Base-by-base conservation (phyloP, 495 filamentous ascomycete species). In the Hypoxylon subgilvum region DNA sequence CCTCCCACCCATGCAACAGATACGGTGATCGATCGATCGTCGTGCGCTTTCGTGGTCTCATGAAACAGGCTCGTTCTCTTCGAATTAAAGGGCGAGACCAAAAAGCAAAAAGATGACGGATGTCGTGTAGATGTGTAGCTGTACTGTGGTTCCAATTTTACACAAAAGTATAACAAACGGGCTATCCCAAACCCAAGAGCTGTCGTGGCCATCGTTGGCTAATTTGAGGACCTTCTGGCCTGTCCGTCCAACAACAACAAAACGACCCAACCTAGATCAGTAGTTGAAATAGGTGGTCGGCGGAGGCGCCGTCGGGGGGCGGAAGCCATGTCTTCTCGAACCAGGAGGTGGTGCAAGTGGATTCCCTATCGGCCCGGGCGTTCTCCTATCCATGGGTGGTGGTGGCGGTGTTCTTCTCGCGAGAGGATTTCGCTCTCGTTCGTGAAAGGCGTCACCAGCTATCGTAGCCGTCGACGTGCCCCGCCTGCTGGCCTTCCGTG, bases 401-500 rank as follows among this genome's bases (percentile, higher is more conserved):
- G 68, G 68, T n/a, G 68, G 67, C 10, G 66, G 63, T 12, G 65
- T 68, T 42, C 68, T 58, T 58, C 65, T 52, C n/a, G 63, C 40
- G 10, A 66, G 57, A 45, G 57, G 63, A 30, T 61, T 61, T 16
- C 65, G 52, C 13, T 57, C 51, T 45, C 68, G 58, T 23, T 70
- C 68, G 12, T 68, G 66, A 30, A 61, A 57, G 9, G 62, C 51
- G 6, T 66, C 68, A n/a, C 53, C 53, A 16, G 61, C 61, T 27
- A 64, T 21, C 39, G 65, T 59, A 31, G 68, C 68, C 48, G 64
- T 63, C 18, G 65, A 61, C 18, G 66, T 61, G 25, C 57, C 65
- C 22, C 75, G 70, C 27, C 77, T 67, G 30, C 55, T 51, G 16
- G 59, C 61, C 43, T 75, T 79, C 44, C 74, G 72, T 23, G 72